These are phyloP conservation scores for Pyrrhoderma noxium DNA, from an alignment of 1,284 basidiomycete genomes.

Conservation along the genomic window DNA sequence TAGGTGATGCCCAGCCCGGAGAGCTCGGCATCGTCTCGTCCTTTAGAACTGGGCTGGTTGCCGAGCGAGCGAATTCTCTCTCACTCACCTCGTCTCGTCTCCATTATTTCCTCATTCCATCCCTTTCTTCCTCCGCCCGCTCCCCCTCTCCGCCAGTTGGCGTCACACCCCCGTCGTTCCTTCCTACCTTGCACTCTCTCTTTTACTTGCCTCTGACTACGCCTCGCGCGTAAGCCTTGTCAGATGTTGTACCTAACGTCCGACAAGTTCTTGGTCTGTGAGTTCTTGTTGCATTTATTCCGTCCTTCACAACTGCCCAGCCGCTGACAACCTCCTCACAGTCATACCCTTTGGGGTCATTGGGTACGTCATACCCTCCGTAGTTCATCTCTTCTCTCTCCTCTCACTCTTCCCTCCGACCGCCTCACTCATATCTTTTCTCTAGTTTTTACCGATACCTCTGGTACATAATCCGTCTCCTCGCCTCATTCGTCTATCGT, in stretches of 20 bases:
- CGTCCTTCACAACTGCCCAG: slow-evolving; percentile 6
- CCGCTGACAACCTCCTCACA: slow-evolving; percentile 27
- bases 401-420: background rate
- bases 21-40: no score
- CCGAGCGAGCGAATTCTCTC: background rate
- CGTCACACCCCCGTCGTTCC: slow-evolving; percentile 17
- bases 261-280: slow-evolving; percentile 73
- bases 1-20: no score
- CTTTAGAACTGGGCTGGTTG: background rate
- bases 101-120: background rate
- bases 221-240: background rate
- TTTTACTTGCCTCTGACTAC: slow-evolving; percentile 4
- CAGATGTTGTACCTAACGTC: slow-evolving; percentile 67
- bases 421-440: background rate
- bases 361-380: no score
- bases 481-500: slow-evolving; percentile 69
- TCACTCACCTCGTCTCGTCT: background rate
- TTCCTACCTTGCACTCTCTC: slow-evolving; percentile 8
- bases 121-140: background rate
- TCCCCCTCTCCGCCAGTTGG: slow-evolving; percentile 12
- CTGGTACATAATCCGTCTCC: slow-evolving; percentile 80
- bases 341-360: slow-evolving; percentile 89
- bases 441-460: slow-evolving; percentile 80
- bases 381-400: background rate
- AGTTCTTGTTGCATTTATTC: slow-evolving; percentile 28